A percentile compares a stretch with the other conserved stretches of the same genome.
Evolutionary conservation across 148 eudicot species (phyloP).

Genomic region (Rheum nobile): DNA sequence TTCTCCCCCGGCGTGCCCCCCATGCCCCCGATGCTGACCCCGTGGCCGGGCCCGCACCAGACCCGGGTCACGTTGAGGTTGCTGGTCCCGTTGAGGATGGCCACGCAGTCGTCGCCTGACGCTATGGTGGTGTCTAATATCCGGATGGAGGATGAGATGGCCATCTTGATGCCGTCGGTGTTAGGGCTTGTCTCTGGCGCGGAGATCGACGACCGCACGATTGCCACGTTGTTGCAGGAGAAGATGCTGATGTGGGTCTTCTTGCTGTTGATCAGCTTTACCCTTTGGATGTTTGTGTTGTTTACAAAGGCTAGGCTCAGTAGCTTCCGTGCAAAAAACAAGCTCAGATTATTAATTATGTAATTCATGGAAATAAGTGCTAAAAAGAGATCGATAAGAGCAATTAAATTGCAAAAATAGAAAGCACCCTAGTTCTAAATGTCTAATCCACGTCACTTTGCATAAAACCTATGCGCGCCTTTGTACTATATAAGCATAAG

Average conservation of each 20-base stretch:
- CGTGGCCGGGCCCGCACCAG: slow-evolving; percentile 30
- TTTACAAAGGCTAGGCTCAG: slow-evolving; percentile 38
- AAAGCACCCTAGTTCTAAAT: too few species aligned
- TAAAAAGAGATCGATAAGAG: too few species aligned
- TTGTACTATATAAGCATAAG: too few species aligned
- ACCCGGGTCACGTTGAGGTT: slow-evolving; percentile 12
- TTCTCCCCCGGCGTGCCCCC: slow-evolving; percentile 9
- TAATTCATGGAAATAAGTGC: too few species aligned
- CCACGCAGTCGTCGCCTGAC: slow-evolving; percentile 31
- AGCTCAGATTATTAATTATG: too few species aligned
- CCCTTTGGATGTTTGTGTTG: slow-evolving; percentile 27
- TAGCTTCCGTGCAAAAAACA: slow-evolving; percentile 17
- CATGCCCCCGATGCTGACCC: slow-evolving; percentile 29
- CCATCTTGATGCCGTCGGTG: slow-evolving; percentile 34
- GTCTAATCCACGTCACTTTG: too few species aligned
- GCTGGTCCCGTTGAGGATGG: slow-evolving; percentile 12
- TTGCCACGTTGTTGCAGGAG: slow-evolving; percentile 23
- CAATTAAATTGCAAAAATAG: too few species aligned
- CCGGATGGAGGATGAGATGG: background rate
- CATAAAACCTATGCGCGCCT: too few species aligned
- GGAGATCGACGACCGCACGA: slow-evolving; percentile 14
- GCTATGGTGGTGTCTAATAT: slow-evolving; percentile 11
- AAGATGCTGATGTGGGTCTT: slow-evolving; percentile 45
- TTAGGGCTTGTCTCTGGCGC: slow-evolving; percentile 27
- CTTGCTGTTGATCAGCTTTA: slow-evolving; percentile 48